Base-by-base conservation (phyloP, 1,284 basidiomycete genomes). In the Puccinia horiana region DNA sequence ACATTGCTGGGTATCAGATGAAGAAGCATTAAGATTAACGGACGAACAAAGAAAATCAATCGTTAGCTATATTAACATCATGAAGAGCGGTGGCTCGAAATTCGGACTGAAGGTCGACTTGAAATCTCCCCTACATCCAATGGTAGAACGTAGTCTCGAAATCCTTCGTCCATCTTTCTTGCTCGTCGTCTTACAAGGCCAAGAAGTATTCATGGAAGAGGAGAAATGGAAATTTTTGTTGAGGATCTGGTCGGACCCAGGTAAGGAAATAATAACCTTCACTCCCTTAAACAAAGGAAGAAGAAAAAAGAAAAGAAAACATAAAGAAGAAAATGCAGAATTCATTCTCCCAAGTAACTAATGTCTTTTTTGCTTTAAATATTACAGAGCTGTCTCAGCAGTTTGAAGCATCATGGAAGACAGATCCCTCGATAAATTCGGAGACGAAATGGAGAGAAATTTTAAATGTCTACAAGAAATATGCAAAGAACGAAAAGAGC, bases 1-100 rank as follows among this genome's bases (percentile, higher is more conserved):
- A 85, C 96, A 99, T 89, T 91, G 95, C 86, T 99, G 96, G 96
- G 92, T 99, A 83, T 96, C 94, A 8, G 96, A 99, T 87, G 89
- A 90, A 74, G 91, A 93, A 81, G 97, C 97, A 0, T 90, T 97
- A 88, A 91, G 91, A 83, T 89, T 99, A 76, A 95, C 93, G 4
- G 97, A 99, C 86, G 94, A 97, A 84, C 92, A 96, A 87, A 89
- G 97, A 56, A 92, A 91, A 85, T 91, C 94, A 0, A 89, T 99
- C 63, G 94, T 98, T 23, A 91, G 90, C 26, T 98, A 93, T 88
- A 88, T 98, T 84, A 94, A 95, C 77, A 92, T 98, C 14, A 89
- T 98, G 84, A 92, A 92, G 84, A 86, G 86, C 65, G 92, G 93
- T 8, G 92, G 93, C 29, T 92, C 92, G 83, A 93, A 95, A 85